Percentiles rank a stretch among this genome's conserved stretches.
phyloP scores from a whole-genome alignment of 208 protist genomes.

The Herpetomonas tarakana region DNA sequence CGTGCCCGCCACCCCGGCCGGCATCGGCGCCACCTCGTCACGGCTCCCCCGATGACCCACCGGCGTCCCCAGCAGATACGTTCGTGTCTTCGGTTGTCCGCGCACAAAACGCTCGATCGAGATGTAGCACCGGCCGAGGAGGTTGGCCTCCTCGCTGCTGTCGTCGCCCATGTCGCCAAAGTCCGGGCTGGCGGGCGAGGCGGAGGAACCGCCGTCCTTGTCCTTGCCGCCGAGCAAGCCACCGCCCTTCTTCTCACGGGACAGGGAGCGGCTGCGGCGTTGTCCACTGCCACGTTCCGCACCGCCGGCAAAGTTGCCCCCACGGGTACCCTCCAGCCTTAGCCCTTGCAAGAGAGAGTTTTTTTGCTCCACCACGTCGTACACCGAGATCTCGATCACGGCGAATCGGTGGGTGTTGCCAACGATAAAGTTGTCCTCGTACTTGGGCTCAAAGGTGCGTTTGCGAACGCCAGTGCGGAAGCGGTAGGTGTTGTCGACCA shows the following conservation, averaged over 20 bases:
- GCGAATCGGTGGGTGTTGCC: conserved; percentile 79
- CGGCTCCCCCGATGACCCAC: conserved; percentile 4
- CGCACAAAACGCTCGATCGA: conserved; percentile 61
- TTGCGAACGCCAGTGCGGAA: conserved; percentile 54
- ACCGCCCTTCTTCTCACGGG: neutral
- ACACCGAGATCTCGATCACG: conserved; percentile 60
- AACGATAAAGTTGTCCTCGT: conserved; percentile 68
- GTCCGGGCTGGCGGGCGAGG: neutral
- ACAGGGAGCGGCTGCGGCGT: neutral
- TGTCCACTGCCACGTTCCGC: neutral
- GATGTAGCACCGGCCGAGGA: conserved; percentile 70
- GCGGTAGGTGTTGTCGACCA: conserved; percentile 65
- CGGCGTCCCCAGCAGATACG: conserved; percentile 36
- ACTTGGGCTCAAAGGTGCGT: conserved; percentile 37
- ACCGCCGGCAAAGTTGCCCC: neutral
- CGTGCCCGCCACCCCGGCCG: conserved; percentile 51
- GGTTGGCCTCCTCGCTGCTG: conserved; percentile 13
- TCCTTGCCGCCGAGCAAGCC: conserved; percentile 3
- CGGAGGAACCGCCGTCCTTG: neutral
- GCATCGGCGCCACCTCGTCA: conserved; percentile 5
- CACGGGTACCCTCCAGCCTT: conserved; percentile 18
- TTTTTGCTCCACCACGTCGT: conserved; percentile 37
- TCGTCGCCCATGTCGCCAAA: neutral
- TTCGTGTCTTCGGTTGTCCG: conserved; percentile 31
- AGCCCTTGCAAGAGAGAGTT: conserved; percentile 10